These are phyloP conservation scores for Neospora caninum DNA, from an alignment of 169 alveolate species.

Conservation along the genomic window DNA sequence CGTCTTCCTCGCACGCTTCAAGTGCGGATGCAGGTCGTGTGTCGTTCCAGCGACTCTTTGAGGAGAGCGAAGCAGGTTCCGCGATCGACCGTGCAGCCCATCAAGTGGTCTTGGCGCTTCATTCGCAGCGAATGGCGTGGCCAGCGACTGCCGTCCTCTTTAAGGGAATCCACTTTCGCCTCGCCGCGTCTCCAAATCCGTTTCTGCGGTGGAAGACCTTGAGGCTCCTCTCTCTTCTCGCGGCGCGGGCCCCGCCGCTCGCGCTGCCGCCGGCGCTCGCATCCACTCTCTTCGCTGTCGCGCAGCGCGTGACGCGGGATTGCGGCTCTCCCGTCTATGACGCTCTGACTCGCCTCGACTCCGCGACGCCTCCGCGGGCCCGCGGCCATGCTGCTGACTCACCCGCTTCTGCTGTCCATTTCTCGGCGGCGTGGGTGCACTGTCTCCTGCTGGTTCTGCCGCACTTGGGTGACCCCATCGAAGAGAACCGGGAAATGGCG, in stretches of 20 bases:
- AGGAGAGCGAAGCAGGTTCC: neutral
- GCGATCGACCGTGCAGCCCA: neutral
- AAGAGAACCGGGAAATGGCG: neutral
- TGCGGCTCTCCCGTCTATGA: neutral
- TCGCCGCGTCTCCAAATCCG: neutral
- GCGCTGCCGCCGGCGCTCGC: neutral
- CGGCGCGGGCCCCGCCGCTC: neutral
- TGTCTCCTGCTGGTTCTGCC: neutral
- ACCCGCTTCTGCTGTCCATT: neutral
- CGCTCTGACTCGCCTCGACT: neutral
- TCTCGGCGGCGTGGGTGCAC: neutral
- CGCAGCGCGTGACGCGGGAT: neutral
- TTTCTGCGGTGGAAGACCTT: neutral
- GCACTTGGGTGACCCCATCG: slow-evolving; percentile 8
- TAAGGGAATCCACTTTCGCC: neutral
- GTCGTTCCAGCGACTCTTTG: neutral
- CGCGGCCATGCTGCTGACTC: neutral
- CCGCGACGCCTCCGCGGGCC: neutral
- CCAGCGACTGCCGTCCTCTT: neutral
- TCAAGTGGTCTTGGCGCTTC: neutral
- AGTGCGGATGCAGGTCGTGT: no score
- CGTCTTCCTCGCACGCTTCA: no score
- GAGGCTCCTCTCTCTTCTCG: neutral
- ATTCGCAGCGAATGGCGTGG: neutral
- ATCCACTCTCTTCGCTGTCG: neutral